Conservation (phyloP, 1,284 basidiomycete species). For the Fereydounia khargensis region DNA sequence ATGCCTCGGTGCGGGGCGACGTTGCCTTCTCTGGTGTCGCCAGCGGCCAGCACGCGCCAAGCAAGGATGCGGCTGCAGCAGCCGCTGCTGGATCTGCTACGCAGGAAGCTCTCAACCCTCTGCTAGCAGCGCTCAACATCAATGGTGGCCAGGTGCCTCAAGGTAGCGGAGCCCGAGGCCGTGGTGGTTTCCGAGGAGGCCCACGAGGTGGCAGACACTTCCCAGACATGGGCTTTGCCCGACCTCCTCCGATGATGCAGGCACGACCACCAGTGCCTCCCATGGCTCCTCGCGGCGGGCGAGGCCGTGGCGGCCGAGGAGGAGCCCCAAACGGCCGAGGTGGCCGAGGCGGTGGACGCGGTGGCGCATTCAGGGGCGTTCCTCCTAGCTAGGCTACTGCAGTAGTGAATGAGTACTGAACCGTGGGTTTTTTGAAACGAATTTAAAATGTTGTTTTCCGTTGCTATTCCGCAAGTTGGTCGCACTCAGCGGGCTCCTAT, state of each 20-base stretch:
- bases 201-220: conserved; percentile 8
- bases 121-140: conserved; percentile 31
- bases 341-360: conserved; percentile 14
- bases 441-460: no score
- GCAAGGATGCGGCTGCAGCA: not conserved
- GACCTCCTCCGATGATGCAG: no score
- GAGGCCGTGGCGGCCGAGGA: not conserved
- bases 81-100: conserved; percentile 5
- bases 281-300: conserved; percentile 4
- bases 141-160: not conserved
- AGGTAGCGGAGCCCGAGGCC: not conserved
- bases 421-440: no score
- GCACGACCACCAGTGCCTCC: no score
- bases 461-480: no score
- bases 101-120: conserved; percentile 24
- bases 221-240: no score
- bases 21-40: conserved; percentile 36
- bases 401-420: no score
- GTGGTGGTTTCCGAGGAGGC: conserved; percentile 5
- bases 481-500: no score
- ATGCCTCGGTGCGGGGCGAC: conserved; percentile 16
- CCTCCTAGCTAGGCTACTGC: no score
- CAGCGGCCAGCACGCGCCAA: conserved; percentile 26
- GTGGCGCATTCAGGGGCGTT: no score
- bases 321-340: conserved; percentile 4